Conservation (phyloP, 208 protist genomes). For the Wallacemonas sp. region DNA sequence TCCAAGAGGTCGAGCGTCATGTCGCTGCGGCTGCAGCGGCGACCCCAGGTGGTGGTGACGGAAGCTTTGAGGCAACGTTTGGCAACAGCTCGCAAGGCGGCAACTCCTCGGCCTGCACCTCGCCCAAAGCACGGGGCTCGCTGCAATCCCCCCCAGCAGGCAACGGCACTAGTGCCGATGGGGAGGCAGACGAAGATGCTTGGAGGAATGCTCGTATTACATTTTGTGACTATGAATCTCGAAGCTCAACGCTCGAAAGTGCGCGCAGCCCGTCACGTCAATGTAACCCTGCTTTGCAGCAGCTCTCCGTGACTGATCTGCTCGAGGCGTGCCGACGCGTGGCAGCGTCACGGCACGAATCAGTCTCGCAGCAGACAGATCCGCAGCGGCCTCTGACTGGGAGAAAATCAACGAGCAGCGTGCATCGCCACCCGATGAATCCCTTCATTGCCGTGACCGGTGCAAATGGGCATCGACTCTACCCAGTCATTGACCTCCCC, state of each 20-base stretch:
- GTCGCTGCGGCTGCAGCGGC: slow-evolving; percentile 4
- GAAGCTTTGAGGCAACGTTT: slow-evolving; percentile 1
- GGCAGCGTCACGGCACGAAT: not conserved
- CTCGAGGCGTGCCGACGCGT: slow-evolving; percentile 5
- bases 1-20: slow-evolving; percentile 32
- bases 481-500: slow-evolving; percentile 52
- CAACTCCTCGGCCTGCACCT: slow-evolving; percentile 7
- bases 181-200: not conserved
- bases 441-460: slow-evolving; percentile 12
- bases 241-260: not conserved
- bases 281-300: not conserved
- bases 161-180: not conserved
- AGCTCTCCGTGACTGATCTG: slow-evolving; percentile 4
- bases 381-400: not conserved
- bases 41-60: not conserved
- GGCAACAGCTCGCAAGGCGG: slow-evolving; percentile 1
- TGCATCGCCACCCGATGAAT: not conserved
- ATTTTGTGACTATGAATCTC: not conserved
- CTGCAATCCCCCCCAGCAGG: not conserved
- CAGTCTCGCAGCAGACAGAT: not conserved
- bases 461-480: slow-evolving; percentile 17
- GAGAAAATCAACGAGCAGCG: not conserved
- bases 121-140: not conserved
- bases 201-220: slow-evolving; percentile 1
- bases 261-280: not conserved